phyloP scores from a whole-genome alignment of 768 basidiomycete species.

The Suillus decipiens region DNA sequence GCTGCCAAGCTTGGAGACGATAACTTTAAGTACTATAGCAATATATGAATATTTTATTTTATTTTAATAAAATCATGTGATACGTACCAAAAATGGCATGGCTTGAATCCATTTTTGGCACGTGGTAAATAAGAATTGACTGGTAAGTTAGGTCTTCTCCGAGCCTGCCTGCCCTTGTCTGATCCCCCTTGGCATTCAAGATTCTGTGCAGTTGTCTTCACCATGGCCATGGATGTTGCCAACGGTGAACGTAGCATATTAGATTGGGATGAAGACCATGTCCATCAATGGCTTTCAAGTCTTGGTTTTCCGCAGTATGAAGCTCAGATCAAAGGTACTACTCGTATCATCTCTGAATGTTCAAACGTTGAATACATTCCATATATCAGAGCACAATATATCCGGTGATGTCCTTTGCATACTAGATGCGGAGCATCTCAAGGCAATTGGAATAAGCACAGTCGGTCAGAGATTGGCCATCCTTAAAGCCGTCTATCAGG shows the following conservation, averaged over 20 bases:
- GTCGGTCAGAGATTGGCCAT: constrained; percentile 92
- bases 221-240: constrained; percentile 32
- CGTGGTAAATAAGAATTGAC: constrained; percentile 7
- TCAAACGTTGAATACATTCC: constrained; percentile 10
- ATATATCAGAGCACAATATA: constrained; percentile 77
- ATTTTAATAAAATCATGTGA: neutral
- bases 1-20: neutral
- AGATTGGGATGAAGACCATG: constrained; percentile 78
- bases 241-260: constrained; percentile 39
- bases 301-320: constrained; percentile 90
- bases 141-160: constrained; percentile 9
- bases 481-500: constrained; percentile 87
- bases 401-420: constrained; percentile 87
- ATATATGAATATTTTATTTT: neutral
- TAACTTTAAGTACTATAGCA: neutral
- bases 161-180: constrained; percentile 10
- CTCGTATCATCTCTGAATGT: constrained; percentile 1
- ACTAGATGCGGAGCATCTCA: constrained; percentile 82
- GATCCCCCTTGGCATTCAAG: constrained; percentile 6
- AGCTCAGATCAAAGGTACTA: constrained; percentile 72
- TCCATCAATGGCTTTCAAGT: constrained; percentile 73
- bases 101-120: constrained; percentile 4
- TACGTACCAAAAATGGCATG: neutral
- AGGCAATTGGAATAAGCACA: constrained; percentile 84
- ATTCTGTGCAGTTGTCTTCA: neutral